Base-by-base conservation (phyloP, 176 grass and related monocot genomes). In the Hsuehochloa calcarea region DNA sequence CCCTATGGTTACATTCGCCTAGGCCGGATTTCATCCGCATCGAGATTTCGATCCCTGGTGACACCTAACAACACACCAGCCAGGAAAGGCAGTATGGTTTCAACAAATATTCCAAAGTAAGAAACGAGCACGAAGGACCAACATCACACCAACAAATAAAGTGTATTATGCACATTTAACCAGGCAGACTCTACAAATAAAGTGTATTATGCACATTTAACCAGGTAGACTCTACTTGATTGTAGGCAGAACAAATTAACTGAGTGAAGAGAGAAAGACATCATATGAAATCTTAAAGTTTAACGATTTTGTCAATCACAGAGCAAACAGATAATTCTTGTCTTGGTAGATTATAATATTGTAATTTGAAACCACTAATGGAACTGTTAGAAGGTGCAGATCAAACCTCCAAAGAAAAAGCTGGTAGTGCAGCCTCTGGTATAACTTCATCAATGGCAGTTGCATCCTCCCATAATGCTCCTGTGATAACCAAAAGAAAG, bases 391-490 rank as follows among this genome's bases (percentile, higher is more conserved):
- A 85, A 78, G 54, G 70, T 59, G 45, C 60, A 76, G 77, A 68
- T 78, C 38, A 86, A 82, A 99, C 97, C 97, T 99, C 93, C 68
- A 99, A 87, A 72, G 93, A 96, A 83, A 92, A 94, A 84, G 90
- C 97, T 64, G 93, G 97, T 38, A 99, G 88, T 41, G 93, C 97
- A 75, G 97, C 97, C 81, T 99, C 97, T 45, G 93, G 78, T 90
- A 99, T 86, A 82, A 99, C 93, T 88, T 96, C 88, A 73, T 99
- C 92, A 4, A 99, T 82, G 56, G 90, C 27, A 0, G 23, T 86
- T 62, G 91, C 89, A 51, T 96, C 97, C 81, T 99, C 93, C 91
- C 93, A 96, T 68, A 96, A 86, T 59, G 65, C 68, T 77, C 93
- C 97, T 99, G 80, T 67, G 80, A 75, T 58, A 52, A 83, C 85